phyloP scores from a whole-genome alignment of 179 eudicot species.

The Beta corolliflora region DNA sequence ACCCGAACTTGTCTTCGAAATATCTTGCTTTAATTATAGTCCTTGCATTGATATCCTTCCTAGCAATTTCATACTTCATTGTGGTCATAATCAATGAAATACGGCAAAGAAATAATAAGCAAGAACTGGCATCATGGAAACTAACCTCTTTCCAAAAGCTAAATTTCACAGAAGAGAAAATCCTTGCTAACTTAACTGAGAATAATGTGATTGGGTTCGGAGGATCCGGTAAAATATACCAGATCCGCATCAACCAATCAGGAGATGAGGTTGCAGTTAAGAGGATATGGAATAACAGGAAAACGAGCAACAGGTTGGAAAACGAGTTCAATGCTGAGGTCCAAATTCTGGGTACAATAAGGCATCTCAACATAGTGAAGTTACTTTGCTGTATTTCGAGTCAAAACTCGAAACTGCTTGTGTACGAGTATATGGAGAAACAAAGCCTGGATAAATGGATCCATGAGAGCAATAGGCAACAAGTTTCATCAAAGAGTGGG shows the following conservation, averaged over 20 bases:
- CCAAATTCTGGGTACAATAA: constrained; percentile 63
- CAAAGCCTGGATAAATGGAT: constrained; percentile 87
- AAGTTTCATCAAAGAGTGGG: neutral
- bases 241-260: constrained; percentile 34
- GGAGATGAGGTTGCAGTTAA: constrained; percentile 70
- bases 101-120: constrained; percentile 42
- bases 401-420: constrained; percentile 69
- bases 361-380: constrained; percentile 79
- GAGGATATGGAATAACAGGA: constrained; percentile 58
- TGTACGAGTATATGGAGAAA: constrained; percentile 84
- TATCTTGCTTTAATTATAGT: constrained; percentile 54
- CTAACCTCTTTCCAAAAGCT: constrained; percentile 73
- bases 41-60: constrained; percentile 40
- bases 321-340: constrained; percentile 77
- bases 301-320: constrained; percentile 39
- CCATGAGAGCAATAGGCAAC: constrained; percentile 34
- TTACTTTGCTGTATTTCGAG: constrained; percentile 76
- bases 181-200: constrained; percentile 51
- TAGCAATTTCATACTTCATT: constrained; percentile 36
- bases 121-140: constrained; percentile 52
- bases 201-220: constrained; percentile 73
- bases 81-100: constrained; percentile 40
- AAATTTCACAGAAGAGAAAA: constrained; percentile 58
- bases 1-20: constrained; percentile 33
- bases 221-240: constrained; percentile 80